phyloP scores from a whole-genome alignment of 768 basidiomycete genomes.

The Sporobolomyces pararoseus region DNA sequence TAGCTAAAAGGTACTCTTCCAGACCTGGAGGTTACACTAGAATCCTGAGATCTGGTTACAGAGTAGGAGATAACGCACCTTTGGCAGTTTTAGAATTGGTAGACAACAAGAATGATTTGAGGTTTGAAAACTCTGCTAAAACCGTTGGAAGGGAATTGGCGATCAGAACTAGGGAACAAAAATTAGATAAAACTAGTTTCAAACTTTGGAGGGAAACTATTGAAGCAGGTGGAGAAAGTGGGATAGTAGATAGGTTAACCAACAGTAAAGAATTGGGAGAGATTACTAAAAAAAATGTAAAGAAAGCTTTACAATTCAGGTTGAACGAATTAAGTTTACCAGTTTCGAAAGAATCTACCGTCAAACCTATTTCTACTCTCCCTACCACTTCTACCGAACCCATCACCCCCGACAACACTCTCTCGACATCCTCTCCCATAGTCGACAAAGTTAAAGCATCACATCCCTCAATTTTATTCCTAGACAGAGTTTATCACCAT shows the following conservation, averaged over 20 bases:
- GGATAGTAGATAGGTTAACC: neutral
- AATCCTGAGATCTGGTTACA: slow-evolving; percentile 83
- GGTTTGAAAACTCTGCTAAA: slow-evolving; percentile 81
- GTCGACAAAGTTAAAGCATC: neutral
- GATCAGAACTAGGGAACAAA: slow-evolving; percentile 21
- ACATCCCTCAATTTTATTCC: slow-evolving; percentile 35
- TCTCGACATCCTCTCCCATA: neutral
- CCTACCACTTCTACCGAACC: neutral
- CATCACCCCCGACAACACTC: neutral
- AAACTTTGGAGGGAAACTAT: slow-evolving; percentile 4
- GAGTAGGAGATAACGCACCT: slow-evolving; percentile 88
- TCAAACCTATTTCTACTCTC: neutral
- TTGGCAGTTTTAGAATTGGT: slow-evolving; percentile 90
- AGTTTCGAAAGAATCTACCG: neutral
- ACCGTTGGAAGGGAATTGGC: slow-evolving; percentile 77
- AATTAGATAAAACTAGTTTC: slow-evolving; percentile 6
- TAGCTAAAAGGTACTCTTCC: slow-evolving; percentile 71
- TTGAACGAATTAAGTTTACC: neutral
- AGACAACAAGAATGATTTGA: slow-evolving; percentile 83
- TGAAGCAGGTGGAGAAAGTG: slow-evolving; percentile 14
- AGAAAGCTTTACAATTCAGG: slow-evolving; percentile 43
- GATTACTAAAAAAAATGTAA: slow-evolving; percentile 38
- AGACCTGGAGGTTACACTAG: slow-evolving; percentile 94
- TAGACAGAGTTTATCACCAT: slow-evolving; percentile 41
- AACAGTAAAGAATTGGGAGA: slow-evolving; percentile 4